A percentile compares a stretch with the other conserved stretches of the same genome.
Conservation (phyloP, 176 grass and related monocot genomes). For the Tillandsia leiboldiana region DNA sequence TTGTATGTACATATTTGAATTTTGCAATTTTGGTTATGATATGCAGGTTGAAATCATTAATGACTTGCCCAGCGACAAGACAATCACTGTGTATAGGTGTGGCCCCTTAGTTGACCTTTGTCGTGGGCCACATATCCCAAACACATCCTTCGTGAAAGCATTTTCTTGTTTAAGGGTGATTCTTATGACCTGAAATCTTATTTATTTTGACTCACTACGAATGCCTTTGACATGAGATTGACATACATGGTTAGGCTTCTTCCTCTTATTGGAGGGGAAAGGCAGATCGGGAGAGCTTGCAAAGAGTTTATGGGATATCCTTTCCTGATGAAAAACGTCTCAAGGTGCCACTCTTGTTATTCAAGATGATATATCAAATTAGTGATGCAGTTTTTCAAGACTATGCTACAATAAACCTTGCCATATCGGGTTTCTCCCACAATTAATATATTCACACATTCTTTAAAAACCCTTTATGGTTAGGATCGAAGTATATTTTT, state of each 20-base stretch:
- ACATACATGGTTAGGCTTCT: constrained; percentile 53
- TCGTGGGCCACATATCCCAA: constrained; percentile 94
- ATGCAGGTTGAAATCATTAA: constrained; percentile 94
- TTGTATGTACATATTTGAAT: not conserved
- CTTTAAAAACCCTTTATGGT: no score
- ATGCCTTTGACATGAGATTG: constrained; percentile 18
- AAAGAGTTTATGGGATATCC: constrained; percentile 97
- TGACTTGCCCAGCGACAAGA: constrained; percentile 91
- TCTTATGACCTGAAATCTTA: constrained; percentile 20
- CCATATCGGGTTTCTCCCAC: not conserved
- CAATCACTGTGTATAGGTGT: constrained; percentile 95
- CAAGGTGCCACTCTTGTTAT: constrained; percentile 41
- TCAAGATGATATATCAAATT: not conserved
- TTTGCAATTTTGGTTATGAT: not conserved
- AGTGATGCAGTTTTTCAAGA: not conserved
- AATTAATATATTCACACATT: no score
- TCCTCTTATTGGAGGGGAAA: constrained; percentile 98
- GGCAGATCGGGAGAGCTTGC: constrained; percentile 86
- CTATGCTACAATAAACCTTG: not conserved
- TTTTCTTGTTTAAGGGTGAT: constrained; percentile 89
- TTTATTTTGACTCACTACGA: not conserved
- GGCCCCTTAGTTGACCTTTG: constrained; percentile 95
- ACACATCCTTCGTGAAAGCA: constrained; percentile 95
- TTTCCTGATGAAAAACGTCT: constrained; percentile 95
- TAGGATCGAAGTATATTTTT: no score